Conservation (phyloP, 2,329 filamentous ascomycete species). For the Westerdykella ornata region DNA sequence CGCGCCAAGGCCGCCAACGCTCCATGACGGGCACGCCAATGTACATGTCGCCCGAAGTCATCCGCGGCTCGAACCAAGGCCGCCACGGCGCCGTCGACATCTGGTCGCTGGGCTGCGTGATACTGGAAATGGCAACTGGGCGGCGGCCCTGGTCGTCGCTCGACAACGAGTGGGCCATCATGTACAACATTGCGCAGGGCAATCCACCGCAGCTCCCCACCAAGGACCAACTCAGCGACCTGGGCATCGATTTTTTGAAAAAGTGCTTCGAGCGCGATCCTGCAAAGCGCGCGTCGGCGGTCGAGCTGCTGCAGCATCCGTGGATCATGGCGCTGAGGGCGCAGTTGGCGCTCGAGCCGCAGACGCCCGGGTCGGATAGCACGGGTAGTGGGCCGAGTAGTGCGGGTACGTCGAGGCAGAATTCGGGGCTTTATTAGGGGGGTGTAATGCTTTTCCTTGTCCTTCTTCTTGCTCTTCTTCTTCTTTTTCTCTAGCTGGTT, state of each 20-base stretch:
- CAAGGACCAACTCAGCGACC: slow-evolving; percentile 72
- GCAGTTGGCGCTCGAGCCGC: slow-evolving; percentile 44
- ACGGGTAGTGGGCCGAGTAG: slow-evolving; percentile 18
- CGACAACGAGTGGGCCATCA: slow-evolving; percentile 99
- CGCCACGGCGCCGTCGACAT: slow-evolving; percentile 85
- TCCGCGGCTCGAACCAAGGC: slow-evolving; percentile 68
- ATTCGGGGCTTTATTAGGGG: slow-evolving; percentile 23
- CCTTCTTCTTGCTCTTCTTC: too few species aligned
- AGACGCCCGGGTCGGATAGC: slow-evolving; percentile 37
- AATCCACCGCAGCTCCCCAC: slow-evolving; percentile 82
- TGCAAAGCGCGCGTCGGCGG: slow-evolving; percentile 67
- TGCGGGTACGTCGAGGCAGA: slow-evolving; percentile 22
- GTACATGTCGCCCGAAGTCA: slow-evolving; percentile 99
- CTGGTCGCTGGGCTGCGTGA: slow-evolving; percentile 94
- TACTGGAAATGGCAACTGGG: slow-evolving; percentile 95
- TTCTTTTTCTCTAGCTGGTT: too few species aligned
- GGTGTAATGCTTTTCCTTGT: too few species aligned
- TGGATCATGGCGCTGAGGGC: slow-evolving; percentile 59
- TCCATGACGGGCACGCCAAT: slow-evolving; percentile 98
- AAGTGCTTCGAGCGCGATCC: slow-evolving; percentile 85
- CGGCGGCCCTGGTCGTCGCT: slow-evolving; percentile 89
- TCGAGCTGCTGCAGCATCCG: slow-evolving; percentile 87
- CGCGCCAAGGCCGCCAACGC: slow-evolving; percentile 54
- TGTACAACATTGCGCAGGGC: slow-evolving; percentile 99
- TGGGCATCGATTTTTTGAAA: slow-evolving; percentile 81